These are phyloP conservation scores for Aotearoamyces nothofagi DNA, from an alignment of 2,329 filamentous ascomycete genomes.

Conservation along the genomic window DNA sequence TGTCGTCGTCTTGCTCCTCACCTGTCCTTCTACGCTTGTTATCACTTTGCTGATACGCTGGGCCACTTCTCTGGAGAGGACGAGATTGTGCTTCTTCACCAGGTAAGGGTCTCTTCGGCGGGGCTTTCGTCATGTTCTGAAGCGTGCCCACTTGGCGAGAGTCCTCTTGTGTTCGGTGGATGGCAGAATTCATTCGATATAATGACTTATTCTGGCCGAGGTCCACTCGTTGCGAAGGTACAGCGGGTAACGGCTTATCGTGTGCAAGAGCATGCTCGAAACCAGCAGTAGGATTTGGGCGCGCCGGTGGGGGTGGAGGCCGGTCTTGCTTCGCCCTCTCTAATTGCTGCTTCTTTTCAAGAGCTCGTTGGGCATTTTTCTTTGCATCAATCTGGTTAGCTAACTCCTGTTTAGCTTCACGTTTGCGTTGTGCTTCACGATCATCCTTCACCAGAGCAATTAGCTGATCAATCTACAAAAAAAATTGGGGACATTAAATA, in stretches of 20 bases:
- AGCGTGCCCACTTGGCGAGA: slow-evolving; percentile 45
- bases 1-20: slow-evolving; percentile 52
- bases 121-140: slow-evolving; percentile 52
- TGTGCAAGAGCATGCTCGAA: slow-evolving; percentile 7
- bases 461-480: too few species aligned
- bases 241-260: slow-evolving; percentile 17
- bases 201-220: slow-evolving; percentile 22
- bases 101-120: slow-evolving; percentile 61
- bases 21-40: slow-evolving; percentile 68
- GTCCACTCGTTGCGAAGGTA: slow-evolving; percentile 13
- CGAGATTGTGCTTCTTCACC: slow-evolving; percentile 32
- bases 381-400: slow-evolving; percentile 41
- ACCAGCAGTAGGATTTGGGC: slow-evolving; percentile 32
- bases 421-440: slow-evolving; percentile 61
- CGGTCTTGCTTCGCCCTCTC: slow-evolving; percentile 51
- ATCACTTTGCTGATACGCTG: slow-evolving; percentile 54
- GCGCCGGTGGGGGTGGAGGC: slow-evolving; percentile 43
- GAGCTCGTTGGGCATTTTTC: slow-evolving; percentile 45
- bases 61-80: slow-evolving; percentile 36
- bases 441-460: too few species aligned
- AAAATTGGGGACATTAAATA: too few species aligned
- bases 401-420: slow-evolving; percentile 62
- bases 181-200: slow-evolving; percentile 42
- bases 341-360: slow-evolving; percentile 34
- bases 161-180: slow-evolving; percentile 40